Evolutionary conservation across 2,329 filamentous ascomycete species (phyloP), one percentile per base, ranked within the genome.

Genomic region (Arthrobotrys megalospora): DNA sequence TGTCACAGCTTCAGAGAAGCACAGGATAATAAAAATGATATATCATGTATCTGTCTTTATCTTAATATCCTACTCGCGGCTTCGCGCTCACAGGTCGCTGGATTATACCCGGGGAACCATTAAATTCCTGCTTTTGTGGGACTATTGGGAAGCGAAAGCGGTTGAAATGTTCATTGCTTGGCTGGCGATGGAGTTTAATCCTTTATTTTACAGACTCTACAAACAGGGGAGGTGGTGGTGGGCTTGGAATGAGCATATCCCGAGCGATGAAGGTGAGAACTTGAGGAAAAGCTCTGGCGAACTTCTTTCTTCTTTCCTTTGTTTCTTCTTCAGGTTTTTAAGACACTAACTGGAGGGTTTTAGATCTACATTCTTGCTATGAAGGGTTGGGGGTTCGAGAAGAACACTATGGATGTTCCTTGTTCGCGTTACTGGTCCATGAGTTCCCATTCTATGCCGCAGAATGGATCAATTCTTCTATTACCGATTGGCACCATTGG

Each of bases 391-490:
- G 45, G 21, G 12, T 36, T 16, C 10, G 24, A 19, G 34, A 68
- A 3, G 48, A 47, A 32, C 64, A 68, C 19, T n/a, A 50, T 16
- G 32, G 19, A 8, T 45, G 64, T 34, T 68, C 64, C 1, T 34
- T 68, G 28, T 58, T 68, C 28, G 64, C 64, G 19, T 58, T 68
- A n/a, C 19, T 68, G 7, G 36, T 68, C 12, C 53, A 55, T 11
- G 64, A 68, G 34, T 68, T 55, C 12, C 64, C 64, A 45, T 52
- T 58, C 11, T 10, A 68, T 32, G 64, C 64, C 1, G 7, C 48
- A 21, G 24, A 43, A 19, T 68, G 64, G 64, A 55, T 58, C 4
- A 34, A 24, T 34, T 28, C 64, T 6, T 45, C 48, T 14, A 32
- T 58, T 6, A 1, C 47, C 36, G 10, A 68, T 6, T 68, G 52